Percentiles rank a stretch among this genome's conserved stretches.
phyloP scores from a whole-genome alignment of 768 basidiomycete species.

The Hypsizygus marmoreus region DNA sequence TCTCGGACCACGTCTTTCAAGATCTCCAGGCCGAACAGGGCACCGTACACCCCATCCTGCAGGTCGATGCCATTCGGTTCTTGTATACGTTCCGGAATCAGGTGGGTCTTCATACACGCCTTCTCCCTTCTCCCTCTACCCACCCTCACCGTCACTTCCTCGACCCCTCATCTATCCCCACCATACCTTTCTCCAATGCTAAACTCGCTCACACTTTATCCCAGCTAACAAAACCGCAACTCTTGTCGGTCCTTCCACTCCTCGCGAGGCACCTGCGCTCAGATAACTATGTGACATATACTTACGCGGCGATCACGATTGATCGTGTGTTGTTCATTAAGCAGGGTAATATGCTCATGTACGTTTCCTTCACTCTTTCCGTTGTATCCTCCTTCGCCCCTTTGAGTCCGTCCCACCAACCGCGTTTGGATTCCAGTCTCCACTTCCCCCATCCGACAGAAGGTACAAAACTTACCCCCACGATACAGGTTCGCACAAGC shows the following conservation, averaged over 20 bases:
- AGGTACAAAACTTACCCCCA: not conserved
- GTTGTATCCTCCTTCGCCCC: too few relatives aligned
- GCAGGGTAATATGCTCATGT: conserved; percentile 75
- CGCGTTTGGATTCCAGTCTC: too few relatives aligned
- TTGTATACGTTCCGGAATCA: conserved; percentile 95
- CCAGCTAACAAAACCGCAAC: conserved; percentile 94
- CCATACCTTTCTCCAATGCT: too few relatives aligned
- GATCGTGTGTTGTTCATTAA: conserved; percentile 93
- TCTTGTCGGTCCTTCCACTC: conserved; percentile 86
- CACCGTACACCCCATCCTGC: conserved; percentile 83
- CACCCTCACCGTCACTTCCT: too few relatives aligned
- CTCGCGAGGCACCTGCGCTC: conserved; percentile 82
- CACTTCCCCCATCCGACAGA: conserved; percentile 2
- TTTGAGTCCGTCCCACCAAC: too few relatives aligned
- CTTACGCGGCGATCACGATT: conserved; percentile 98
- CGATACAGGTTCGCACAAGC: conserved; percentile 80
- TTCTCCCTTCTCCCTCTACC: too few relatives aligned
- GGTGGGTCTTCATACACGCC: conserved; percentile 40
- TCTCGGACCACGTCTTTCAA: conserved; percentile 86
- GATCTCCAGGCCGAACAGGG: conserved; percentile 76
- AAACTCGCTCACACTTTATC: too few relatives aligned
- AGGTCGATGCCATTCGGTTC: conserved; percentile 96
- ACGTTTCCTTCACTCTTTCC: conserved; percentile 26
- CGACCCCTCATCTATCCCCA: too few relatives aligned
- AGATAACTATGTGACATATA: conserved; percentile 88